Evolutionary conservation across 106 monocot species (phyloP).

Genomic region (Apostasia ramifera): DNA sequence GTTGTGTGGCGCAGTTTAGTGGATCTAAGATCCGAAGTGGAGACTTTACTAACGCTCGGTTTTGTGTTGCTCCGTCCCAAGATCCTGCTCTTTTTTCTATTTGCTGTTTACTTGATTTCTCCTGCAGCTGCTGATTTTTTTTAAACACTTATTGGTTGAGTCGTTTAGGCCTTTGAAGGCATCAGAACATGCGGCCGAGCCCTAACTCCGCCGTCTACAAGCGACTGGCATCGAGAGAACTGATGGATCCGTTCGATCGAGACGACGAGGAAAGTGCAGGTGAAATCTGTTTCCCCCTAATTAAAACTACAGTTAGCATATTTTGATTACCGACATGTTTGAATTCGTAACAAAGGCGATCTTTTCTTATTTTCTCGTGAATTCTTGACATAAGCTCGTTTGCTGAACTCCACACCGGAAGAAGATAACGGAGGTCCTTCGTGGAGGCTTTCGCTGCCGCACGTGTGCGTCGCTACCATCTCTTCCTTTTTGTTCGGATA

Average conservation of each 20-base stretch:
- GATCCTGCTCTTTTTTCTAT: no score
- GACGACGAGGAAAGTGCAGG: slow-evolving; percentile 6
- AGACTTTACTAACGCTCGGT: no score
- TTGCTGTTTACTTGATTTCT: background rate
- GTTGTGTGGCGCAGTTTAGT: no score
- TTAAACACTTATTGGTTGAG: background rate
- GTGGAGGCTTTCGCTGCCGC: slow-evolving; percentile 79
- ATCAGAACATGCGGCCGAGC: slow-evolving; percentile 2
- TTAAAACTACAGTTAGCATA: no score
- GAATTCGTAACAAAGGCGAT: no score
- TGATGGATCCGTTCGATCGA: slow-evolving; percentile 4
- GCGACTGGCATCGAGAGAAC: slow-evolving; percentile 1
- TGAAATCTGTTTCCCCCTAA: background rate
- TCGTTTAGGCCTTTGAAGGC: background rate
- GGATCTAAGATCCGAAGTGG: no score
- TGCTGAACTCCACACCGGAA: background rate
- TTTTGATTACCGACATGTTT: no score
- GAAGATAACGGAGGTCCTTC: slow-evolving; percentile 41
- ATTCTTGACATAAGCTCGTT: background rate
- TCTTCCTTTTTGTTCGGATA: slow-evolving; percentile 93
- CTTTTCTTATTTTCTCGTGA: background rate
- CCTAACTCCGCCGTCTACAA: slow-evolving; percentile 5
- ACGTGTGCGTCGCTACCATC: slow-evolving; percentile 73
- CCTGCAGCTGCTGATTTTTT: background rate
- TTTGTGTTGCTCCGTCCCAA: no score